Evolutionary conservation across 257 asterid genomes (phyloP).

Genomic region (Forsythia viridissima): DNA sequence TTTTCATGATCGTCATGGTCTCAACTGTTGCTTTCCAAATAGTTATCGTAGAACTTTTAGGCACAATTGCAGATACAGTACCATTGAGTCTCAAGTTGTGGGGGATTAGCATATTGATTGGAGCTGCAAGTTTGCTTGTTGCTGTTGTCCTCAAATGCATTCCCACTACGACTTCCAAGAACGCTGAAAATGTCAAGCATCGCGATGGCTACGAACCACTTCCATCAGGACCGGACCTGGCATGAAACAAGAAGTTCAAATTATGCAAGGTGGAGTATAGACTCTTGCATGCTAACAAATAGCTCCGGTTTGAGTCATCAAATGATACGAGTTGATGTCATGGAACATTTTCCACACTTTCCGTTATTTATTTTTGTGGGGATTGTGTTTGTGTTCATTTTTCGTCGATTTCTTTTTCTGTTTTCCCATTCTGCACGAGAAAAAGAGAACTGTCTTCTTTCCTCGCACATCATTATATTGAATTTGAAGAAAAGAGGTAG

Average conservation of each 20-base stretch:
- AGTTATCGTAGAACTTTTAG: constrained; percentile 61
- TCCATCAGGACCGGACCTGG: constrained; percentile 74
- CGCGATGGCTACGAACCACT: constrained; percentile 73
- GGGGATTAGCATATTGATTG: constrained; percentile 57
- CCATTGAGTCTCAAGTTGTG: constrained; percentile 57
- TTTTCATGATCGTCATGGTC: constrained; percentile 51
- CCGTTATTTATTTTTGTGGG: too few species aligned
- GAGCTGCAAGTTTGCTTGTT: constrained; percentile 48
- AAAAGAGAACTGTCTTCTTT: too few species aligned
- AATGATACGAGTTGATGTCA: not conserved
- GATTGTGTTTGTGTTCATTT: too few species aligned
- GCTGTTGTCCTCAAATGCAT: constrained; percentile 63
- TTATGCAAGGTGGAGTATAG: not conserved
- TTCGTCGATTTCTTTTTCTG: too few species aligned
- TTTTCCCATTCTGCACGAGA: too few species aligned
- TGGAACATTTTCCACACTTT: not conserved
- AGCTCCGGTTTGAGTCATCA: not conserved
- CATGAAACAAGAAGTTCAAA: constrained; percentile 27
- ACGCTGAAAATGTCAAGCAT: constrained; percentile 23
- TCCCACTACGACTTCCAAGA: constrained; percentile 38
- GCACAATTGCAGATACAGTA: constrained; percentile 63
- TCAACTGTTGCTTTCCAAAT: constrained; percentile 67
- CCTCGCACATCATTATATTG: too few species aligned
- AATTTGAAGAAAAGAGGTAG: not conserved
- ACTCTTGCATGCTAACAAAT: not conserved